Evolutionary conservation across 176 grass and related monocot species (phyloP).

Genomic region (Oryza nivara): DNA sequence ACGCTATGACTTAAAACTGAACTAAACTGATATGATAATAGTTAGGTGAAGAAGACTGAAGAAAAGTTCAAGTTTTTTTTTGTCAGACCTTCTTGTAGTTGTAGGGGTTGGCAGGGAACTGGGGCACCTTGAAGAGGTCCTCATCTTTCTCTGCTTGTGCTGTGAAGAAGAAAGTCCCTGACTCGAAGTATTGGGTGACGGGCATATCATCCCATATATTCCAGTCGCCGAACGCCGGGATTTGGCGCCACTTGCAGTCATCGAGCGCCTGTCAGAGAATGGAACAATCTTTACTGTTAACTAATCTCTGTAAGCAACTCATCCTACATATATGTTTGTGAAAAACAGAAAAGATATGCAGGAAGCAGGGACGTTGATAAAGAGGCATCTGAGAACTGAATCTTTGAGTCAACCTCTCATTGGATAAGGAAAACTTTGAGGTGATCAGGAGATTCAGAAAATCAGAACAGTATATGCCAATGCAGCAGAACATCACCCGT

Average conservation of each 20-base stretch:
- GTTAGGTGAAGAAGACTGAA: background rate
- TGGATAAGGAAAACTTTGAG: background rate
- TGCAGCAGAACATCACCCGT: background rate
- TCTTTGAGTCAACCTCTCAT: background rate
- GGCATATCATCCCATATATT: conserved; percentile 78
- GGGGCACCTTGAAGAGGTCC: conserved; percentile 81
- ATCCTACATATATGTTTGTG: background rate
- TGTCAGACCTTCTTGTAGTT: conserved; percentile 64
- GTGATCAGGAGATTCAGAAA: background rate
- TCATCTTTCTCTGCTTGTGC: conserved; percentile 59
- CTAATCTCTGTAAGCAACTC: background rate
- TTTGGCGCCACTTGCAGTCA: conserved; percentile 59
- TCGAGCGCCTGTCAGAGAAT: conserved; percentile 37
- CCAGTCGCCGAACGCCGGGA: conserved; percentile 80
- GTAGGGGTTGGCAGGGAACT: conserved; percentile 57
- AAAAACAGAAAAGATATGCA: background rate
- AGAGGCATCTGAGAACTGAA: background rate
- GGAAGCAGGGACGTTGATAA: background rate
- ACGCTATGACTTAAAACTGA: background rate
- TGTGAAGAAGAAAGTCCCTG: conserved; percentile 65
- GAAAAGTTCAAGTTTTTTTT: background rate
- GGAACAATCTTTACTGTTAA: background rate
- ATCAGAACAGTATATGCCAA: background rate
- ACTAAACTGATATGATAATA: background rate
- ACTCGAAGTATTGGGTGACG: conserved; percentile 73